Conservation (phyloP, 495 filamentous ascomycete species). For the Penicillium desertorum region DNA sequence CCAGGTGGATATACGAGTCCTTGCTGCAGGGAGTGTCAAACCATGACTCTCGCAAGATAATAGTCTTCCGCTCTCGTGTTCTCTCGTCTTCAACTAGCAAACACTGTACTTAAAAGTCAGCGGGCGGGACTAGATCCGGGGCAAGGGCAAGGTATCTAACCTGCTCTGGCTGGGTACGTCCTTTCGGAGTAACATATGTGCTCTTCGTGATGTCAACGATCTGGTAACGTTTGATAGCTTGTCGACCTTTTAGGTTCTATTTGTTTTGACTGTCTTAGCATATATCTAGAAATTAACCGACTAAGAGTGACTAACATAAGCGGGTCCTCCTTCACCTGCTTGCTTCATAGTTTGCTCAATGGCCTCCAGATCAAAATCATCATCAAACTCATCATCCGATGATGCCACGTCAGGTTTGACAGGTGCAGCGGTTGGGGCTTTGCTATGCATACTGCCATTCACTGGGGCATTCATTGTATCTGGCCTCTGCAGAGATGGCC, state of each 20-base stretch:
- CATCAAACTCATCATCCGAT: conserved; percentile 47
- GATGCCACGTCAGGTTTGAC: conserved; percentile 17
- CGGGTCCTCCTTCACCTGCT: conserved; percentile 31
- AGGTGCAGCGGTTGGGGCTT: conserved; percentile 4
- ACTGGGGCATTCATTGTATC: conserved; percentile 3
- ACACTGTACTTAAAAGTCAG: conserved; percentile 55
- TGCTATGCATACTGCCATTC: neutral
- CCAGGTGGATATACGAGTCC: conserved; percentile 77
- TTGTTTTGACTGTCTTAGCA: conserved; percentile 40
- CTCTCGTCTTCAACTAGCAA: conserved; percentile 74
- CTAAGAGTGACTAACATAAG: conserved; percentile 48
- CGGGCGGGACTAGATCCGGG: neutral
- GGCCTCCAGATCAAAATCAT: conserved; percentile 46
- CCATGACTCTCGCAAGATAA: conserved; percentile 85
- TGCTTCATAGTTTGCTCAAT: conserved; percentile 46
- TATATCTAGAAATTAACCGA: conserved; percentile 35
- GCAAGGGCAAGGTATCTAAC: conserved; percentile 41
- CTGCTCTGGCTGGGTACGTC: conserved; percentile 66
- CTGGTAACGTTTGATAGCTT: conserved; percentile 79
- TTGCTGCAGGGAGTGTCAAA: conserved; percentile 69
- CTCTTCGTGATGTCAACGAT: conserved; percentile 68
- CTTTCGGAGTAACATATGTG: conserved; percentile 61
- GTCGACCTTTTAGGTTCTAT: conserved; percentile 56
- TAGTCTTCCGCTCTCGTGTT: conserved; percentile 59
- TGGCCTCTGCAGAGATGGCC: conserved; percentile 10